Evolutionary conservation across 2,329 filamentous ascomycete genomes (phyloP).

Genomic region (Arthroderma sp.): DNA sequence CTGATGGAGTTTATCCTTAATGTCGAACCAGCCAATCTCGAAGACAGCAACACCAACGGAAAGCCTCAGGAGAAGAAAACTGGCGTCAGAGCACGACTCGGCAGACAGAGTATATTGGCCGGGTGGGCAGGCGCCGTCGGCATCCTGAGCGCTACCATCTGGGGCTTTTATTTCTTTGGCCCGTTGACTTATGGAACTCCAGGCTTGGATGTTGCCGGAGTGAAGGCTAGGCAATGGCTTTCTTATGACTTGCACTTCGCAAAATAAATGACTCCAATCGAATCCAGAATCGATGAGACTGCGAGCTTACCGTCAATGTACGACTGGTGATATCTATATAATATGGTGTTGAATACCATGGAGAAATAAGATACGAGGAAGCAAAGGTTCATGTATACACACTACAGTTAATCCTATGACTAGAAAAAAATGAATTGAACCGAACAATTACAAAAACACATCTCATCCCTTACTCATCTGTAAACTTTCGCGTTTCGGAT

Average conservation of each 20-base stretch:
- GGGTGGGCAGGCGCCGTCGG: conserved; percentile 67
- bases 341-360: no score
- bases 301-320: no score
- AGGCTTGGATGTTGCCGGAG: conserved; percentile 64
- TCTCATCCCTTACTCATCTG: no score
- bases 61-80: neutral
- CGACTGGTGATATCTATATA: no score
- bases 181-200: conserved; percentile 93
- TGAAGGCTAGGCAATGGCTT: conserved; percentile 82
- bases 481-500: no score
- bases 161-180: conserved; percentile 84
- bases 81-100: conserved; percentile 70
- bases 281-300: no score
- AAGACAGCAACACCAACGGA: conserved; percentile 32
- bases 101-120: conserved; percentile 59
- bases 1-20: conserved; percentile 95
- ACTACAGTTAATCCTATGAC: no score
- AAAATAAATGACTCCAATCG: conserved; percentile 48
- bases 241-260: conserved; percentile 97
- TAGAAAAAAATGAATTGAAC: no score
- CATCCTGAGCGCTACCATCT: conserved; percentile 55
- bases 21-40: conserved; percentile 55
- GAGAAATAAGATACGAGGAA: no score
- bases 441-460: no score
- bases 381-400: no score